Base-by-base conservation (phyloP, 1,139 yeast species). In the Scheffersomyces stambukii region DNA sequence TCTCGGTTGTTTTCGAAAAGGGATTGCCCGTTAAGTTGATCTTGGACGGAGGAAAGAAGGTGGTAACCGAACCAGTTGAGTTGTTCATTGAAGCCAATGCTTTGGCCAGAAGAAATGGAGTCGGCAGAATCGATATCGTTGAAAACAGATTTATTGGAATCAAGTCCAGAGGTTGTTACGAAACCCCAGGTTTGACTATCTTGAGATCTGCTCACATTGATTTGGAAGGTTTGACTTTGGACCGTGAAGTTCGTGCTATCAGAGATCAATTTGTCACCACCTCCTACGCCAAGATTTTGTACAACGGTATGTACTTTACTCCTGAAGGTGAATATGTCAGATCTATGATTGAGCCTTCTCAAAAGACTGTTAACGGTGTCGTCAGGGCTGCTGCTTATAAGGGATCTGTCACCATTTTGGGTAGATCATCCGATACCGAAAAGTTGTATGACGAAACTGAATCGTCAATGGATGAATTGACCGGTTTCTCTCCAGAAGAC, bases 141-240 rank as follows among this genome's bases (percentile, higher is more conserved):
- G 98, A 91, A 70, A 88, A 91, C 75, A 85, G 98, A 73, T 91
- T 91, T 63, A 91, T 91, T 54, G 97, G 97, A 61, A 84, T 91
- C 64, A 91, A 91, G 68, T 89, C 97, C 43, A 85, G 98, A 74
- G 98, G 98, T 36, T 91, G 98, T 72, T 91, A 91, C 69, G 98
- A 91, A 69, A 94, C 97, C 43, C 98, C 98, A 46, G 98, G 97
- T 60, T 78, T 91, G 54, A 89, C 98, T 42, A 63, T 91, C 43
- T 80, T 91, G 65, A 85, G 98, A 77, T 64, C 77, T 32, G 84
- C 97, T 30, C 98, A 91, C 65, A 77, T 91, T 57, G 98, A 91
- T 59, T 71, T 91, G 52, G 98, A 91, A 71, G 98, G 98, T 52
- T 78, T 91, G 52, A 91, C 95, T 25, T 70, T 91, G 53, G 98